Evolutionary conservation across 2,329 filamentous ascomycete genomes (phyloP), one percentile per base, ranked within the genome.

Genomic region (Microcyclospora pomicola): DNA sequence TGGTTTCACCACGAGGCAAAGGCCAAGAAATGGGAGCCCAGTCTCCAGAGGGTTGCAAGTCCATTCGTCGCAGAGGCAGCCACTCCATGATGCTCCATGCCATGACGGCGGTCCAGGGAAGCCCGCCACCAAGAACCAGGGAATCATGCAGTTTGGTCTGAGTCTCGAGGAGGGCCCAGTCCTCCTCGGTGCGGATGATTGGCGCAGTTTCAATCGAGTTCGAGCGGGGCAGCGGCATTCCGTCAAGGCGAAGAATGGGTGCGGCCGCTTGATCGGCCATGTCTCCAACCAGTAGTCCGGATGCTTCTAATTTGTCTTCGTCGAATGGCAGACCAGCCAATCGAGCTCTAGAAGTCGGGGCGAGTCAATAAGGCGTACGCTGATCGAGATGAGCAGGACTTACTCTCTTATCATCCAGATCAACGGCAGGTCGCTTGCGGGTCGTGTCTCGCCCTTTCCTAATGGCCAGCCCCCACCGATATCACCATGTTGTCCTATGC

Each of bases 1-100:
- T 72, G 0, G 80, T 75, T 59, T 88, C 82, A 9, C 83, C 84
- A 24, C 77, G 73, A 0, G 83, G 83, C 2, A 88, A 62, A 0
- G 83, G 83, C 80, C 82, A 88, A 7, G 76, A 68, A 47, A 91
- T 88, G 0, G 81, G 78, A 56, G 75, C 78, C 83, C 84, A 91
- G 0, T 73, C 75, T 0, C 81, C 81, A 44, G 87, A 79, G 0
- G 64, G 42, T 43, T 76, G 75, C 6, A 88, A 62, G 48, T 88
- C 83, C 80, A 91, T 87, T 15, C 83, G 69, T 1, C 80, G 71
- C 60, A 88, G 87, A 0, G 83, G 83, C 15, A 88, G 64, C 54
- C 80, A 86, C 52, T 88, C 83, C 82, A 88, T 83, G 32, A 59
- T 49, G 53, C 56, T 58, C 59, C 59, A 62, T 15, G 53, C 40